phyloP scores from a whole-genome alignment of 192 early-diverging fungal genomes.

The Lunasporangiospora selenospora region DNA sequence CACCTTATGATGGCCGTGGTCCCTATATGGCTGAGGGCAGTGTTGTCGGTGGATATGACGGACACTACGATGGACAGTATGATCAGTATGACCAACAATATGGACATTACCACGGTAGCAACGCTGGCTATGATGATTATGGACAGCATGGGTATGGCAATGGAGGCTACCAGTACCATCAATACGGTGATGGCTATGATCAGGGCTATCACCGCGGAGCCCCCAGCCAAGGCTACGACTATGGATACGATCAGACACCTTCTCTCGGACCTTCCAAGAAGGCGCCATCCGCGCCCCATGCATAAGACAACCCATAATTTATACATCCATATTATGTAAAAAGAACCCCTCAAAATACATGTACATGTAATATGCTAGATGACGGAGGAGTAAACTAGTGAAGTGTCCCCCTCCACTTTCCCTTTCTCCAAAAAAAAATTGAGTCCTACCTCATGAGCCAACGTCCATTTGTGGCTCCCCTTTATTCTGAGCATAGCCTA shows the following conservation, averaged over 20 bases:
- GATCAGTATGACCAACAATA: neutral
- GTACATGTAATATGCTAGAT: no score
- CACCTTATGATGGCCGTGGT: conserved; percentile 1
- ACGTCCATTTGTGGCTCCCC: no score
- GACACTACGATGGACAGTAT: conserved; percentile 16
- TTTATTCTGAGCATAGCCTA: no score
- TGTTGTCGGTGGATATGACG: conserved; percentile 19
- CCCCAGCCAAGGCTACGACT: conserved; percentile 8
- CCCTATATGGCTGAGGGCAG: conserved; percentile 16
- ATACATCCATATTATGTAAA: no score
- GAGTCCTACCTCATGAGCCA: no score
- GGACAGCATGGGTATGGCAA: conserved; percentile 4
- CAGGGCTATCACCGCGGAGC: conserved; percentile 2
- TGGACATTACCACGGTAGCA: conserved; percentile 1
- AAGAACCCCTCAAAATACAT: no score
- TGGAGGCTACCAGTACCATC: neutral
- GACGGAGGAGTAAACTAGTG: no score
- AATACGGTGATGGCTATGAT: conserved; percentile 2
- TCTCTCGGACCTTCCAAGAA: neutral
- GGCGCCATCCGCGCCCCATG: neutral
- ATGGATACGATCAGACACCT: conserved; percentile 2
- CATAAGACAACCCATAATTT: no score
- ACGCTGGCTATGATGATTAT: conserved; percentile 12
- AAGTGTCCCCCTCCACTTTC: no score
- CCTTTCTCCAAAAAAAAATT: no score